A percentile compares a stretch with the other conserved stretches of the same genome.
Evolutionary conservation across 169 alveolate genomes (phyloP).

Genomic region (Plasmodium fragile): DNA sequence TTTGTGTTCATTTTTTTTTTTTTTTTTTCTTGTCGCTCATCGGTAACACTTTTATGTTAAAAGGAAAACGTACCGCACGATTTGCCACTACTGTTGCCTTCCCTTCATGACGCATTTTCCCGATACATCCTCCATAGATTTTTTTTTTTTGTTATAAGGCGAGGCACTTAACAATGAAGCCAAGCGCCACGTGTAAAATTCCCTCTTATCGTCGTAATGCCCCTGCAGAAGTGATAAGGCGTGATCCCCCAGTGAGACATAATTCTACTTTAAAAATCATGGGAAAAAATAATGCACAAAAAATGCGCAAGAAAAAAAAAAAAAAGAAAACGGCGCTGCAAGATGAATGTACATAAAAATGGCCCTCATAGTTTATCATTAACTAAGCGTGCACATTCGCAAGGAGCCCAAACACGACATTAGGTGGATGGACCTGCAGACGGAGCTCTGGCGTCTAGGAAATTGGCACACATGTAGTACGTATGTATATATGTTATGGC

Average conservation of each 20-base stretch:
- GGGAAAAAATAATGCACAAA: not conserved
- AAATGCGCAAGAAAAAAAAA: not conserved
- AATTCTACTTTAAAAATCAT: not conserved
- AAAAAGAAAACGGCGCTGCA: not conserved
- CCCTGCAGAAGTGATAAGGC: not conserved
- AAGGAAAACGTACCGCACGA: not conserved
- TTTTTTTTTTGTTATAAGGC: not conserved
- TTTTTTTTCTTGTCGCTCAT: not conserved
- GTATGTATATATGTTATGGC: not conserved
- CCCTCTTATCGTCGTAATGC: not conserved
- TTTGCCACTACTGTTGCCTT: conserved; percentile 1
- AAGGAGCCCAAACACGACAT: not conserved
- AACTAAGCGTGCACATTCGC: not conserved
- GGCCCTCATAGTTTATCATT: not conserved
- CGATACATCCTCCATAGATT: not conserved
- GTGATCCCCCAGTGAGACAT: conserved; percentile 12
- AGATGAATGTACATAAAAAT: not conserved
- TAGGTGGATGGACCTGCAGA: not conserved
- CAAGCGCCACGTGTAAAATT: not conserved
- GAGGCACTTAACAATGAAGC: not conserved
- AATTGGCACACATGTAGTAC: not conserved
- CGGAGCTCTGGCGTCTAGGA: not conserved
- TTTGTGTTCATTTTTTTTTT: not conserved
- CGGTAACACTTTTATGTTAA: not conserved
- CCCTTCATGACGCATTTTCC: not conserved